Evolutionary conservation across 2,329 filamentous ascomycete genomes (phyloP).

Genomic region (Ceratocystis cacaofunesta): DNA sequence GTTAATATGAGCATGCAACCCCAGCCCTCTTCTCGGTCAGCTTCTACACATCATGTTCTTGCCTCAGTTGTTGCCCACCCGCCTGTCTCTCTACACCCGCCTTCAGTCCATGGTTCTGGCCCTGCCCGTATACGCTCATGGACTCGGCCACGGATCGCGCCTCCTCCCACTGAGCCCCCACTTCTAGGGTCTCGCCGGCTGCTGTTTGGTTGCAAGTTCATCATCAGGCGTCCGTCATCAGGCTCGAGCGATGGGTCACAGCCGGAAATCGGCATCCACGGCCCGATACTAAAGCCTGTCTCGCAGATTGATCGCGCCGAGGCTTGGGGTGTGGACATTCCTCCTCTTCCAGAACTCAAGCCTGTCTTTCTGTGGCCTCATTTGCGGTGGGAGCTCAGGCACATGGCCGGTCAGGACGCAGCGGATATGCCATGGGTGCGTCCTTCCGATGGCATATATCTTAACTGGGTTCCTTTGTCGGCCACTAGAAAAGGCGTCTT

Average conservation of each 20-base stretch:
- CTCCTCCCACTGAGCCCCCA: background rate
- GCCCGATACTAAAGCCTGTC: background rate
- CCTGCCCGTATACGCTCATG: background rate
- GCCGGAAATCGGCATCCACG: background rate
- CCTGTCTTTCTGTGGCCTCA: background rate
- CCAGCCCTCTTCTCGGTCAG: background rate
- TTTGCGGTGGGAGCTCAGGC: background rate
- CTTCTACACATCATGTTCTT: background rate
- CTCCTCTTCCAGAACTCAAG: background rate
- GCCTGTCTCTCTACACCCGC: background rate
- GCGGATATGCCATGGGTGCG: background rate
- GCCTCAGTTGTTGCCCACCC: background rate
- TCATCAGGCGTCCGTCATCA: conserved; percentile 1
- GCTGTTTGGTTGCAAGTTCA: background rate
- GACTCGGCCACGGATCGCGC: background rate
- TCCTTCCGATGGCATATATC: background rate
- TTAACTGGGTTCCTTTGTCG: background rate
- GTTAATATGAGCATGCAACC: background rate
- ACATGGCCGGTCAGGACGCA: background rate
- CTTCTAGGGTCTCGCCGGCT: background rate
- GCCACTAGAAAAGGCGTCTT: background rate
- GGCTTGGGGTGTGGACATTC: background rate
- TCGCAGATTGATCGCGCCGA: background rate
- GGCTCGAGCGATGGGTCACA: background rate
- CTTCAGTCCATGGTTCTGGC: background rate